Evolutionary conservation across 208 protist genomes (phyloP), one percentile per base, ranked within the genome.

Genomic region (Trypanosoma rangeli): DNA sequence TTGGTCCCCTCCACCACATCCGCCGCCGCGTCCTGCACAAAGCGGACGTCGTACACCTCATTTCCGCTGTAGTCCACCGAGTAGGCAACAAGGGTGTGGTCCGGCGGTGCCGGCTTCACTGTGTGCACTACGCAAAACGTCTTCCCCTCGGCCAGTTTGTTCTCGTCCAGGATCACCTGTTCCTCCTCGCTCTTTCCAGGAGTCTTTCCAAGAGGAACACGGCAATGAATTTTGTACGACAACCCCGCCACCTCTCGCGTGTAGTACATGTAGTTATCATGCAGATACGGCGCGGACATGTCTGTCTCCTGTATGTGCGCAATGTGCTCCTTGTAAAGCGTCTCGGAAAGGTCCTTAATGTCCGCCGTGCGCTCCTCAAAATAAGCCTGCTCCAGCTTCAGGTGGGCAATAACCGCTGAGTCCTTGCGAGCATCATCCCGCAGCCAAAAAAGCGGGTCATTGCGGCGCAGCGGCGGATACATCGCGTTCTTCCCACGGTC

Each of bases 201-300:
- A n/a, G 54, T 75, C 69, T 82, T 78, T 46, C 63, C 76, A 48
- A 72, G 61, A 29, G 79, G 78, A 20, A 88, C 81, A 52, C 92
- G 84, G 80, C 92, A 96, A 70, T 96, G 66, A 35, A 96, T 91
- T 71, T 91, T 87, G 80, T 96, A 96, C 44, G 87, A 92, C 72
- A 89, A 77, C 10, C 92, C 92, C 66, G 89, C 76, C 56, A 89
- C 84, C 71, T 87, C 81, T 37, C 89, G 88, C 9, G 76, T 93
- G 82, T 94, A 96, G 82, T 96, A 96, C 54, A 72, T 68, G 73
- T 83, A 96, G 12, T 73, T 60, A 53, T 82, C 85, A 68, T 94
- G 33, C 18, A 69, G 22, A 69, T 92, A 94, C 42, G 89, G 85
- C 10, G 89, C 87, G 1, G 82, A 86, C 73, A 84, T 86, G 73